These are phyloP conservation scores for Amphibolis antarctica DNA, from an alignment of 106 monocot species.

Conservation along the genomic window DNA sequence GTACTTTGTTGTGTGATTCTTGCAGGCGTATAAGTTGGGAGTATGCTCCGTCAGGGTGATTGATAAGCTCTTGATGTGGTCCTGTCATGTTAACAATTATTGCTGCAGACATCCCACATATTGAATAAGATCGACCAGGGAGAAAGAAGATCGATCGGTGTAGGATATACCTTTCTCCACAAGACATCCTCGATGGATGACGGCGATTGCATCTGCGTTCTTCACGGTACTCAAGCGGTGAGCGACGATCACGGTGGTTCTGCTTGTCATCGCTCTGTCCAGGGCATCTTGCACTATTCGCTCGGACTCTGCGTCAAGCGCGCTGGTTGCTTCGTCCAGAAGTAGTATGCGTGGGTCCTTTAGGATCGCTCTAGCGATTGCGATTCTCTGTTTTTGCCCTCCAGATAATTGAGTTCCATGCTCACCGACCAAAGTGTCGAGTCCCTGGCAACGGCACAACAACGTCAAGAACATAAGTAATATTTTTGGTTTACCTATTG, in stretches of 20 bases:
- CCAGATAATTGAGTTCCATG: too few relatives aligned
- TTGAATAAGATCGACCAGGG: neutral
- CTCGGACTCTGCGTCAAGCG: conserved; percentile 33
- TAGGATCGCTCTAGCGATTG: too few relatives aligned
- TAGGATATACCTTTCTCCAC: conserved; percentile 27
- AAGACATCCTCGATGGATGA: conserved; percentile 48
- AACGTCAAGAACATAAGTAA: neutral
- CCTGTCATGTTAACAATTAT: conserved; percentile 16
- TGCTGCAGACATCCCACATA: too few relatives aligned
- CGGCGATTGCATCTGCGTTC: conserved; percentile 63
- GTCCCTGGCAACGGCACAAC: too few relatives aligned
- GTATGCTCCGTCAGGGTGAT: conserved; percentile 55
- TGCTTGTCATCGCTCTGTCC: conserved; percentile 27
- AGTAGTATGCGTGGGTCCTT: conserved; percentile 42
- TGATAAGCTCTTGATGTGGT: conserved; percentile 39
- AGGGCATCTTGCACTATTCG: conserved; percentile 37
- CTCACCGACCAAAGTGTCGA: conserved; percentile 41
- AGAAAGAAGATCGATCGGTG: neutral
- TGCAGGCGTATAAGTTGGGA: conserved; percentile 66
- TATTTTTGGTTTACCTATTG: neutral
- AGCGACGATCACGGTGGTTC: conserved; percentile 73
- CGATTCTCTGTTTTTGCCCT: too few relatives aligned
- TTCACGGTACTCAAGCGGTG: conserved; percentile 65
- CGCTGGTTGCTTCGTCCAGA: too few relatives aligned
- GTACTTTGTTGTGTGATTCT: too few relatives aligned